Evolutionary conservation across 2,329 filamentous ascomycete genomes (phyloP).

Genomic region (Ophiostoma sp.): DNA sequence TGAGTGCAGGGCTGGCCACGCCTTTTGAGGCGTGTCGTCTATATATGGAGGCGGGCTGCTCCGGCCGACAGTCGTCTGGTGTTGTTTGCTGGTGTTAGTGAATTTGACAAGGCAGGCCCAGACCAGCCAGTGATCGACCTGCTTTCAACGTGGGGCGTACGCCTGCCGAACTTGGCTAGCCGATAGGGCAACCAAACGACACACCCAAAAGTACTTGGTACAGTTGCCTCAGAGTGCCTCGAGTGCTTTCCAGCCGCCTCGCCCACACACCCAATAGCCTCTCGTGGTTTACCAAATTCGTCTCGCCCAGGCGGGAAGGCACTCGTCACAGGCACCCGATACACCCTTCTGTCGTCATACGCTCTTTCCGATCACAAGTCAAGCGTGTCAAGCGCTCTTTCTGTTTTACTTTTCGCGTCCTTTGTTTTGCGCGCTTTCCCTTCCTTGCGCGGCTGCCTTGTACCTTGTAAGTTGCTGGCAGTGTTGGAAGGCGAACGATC

Average conservation of each 20-base stretch:
- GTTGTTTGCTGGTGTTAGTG: neutral
- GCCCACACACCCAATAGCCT: neutral
- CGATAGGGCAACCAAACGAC: neutral
- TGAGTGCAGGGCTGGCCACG: neutral
- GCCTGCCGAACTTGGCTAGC: neutral
- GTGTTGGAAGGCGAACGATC: neutral
- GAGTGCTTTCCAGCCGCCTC: neutral
- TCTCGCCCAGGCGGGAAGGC: conserved; percentile 10
- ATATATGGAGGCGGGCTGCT: conserved; percentile 25
- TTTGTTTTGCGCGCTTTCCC: neutral
- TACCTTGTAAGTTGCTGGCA: too few species aligned
- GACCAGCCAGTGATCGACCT: neutral
- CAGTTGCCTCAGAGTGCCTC: too few species aligned
- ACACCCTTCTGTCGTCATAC: conserved; percentile 13
- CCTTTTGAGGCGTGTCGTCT: neutral
- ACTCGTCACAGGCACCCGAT: conserved; percentile 7
- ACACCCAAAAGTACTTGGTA: neutral
- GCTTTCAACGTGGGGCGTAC: neutral
- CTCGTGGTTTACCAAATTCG: neutral
- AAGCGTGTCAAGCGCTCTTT: neutral
- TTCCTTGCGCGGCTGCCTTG: neutral
- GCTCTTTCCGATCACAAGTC: neutral
- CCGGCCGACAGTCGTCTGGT: conserved; percentile 23
- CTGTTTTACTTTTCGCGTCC: neutral
- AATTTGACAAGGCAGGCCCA: neutral